phyloP scores from a whole-genome alignment of 140 eudicot genomes.

The Ambrosia hybrid region DNA sequence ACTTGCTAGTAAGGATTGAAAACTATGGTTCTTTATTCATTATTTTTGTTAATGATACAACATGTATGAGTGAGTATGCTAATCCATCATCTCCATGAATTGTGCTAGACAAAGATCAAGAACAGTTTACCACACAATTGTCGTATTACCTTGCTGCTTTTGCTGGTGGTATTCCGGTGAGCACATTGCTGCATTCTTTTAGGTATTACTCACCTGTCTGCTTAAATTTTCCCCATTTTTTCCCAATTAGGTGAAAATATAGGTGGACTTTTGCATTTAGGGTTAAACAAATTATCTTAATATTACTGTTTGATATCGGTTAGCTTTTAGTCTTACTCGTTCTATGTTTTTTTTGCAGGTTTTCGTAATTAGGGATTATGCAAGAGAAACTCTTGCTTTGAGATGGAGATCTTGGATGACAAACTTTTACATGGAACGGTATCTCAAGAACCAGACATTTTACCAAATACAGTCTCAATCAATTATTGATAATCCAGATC shows the following conservation, averaged over 20 bases:
- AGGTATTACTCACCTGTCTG: constrained; percentile 69
- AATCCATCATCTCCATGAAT: constrained; percentile 10
- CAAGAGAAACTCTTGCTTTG: constrained; percentile 87
- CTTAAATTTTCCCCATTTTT: constrained; percentile 17
- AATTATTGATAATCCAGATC: too few relatives aligned
- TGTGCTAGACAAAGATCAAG: constrained; percentile 84
- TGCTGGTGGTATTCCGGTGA: constrained; percentile 99
- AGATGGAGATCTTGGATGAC: too few relatives aligned
- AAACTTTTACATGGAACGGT: too few relatives aligned
- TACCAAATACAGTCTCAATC: too few relatives aligned
- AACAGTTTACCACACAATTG: constrained; percentile 82
- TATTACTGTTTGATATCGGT: background rate
- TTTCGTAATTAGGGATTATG: constrained; percentile 92
- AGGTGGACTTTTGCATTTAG: constrained; percentile 11
- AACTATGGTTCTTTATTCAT: background rate
- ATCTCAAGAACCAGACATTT: too few relatives aligned
- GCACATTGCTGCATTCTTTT: constrained; percentile 86
- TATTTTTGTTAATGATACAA: constrained; percentile 5
- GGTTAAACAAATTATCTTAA: background rate
- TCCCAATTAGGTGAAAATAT: constrained; percentile 13
- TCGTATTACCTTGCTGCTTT: constrained; percentile 94
- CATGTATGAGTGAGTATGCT: constrained; percentile 11
- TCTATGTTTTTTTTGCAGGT: constrained; percentile 49
- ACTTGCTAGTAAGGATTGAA: constrained; percentile 65
- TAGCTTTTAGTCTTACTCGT: constrained; percentile 11